Conservation (phyloP, 495 filamentous ascomycete species). For the Daldinia childiae region DNA sequence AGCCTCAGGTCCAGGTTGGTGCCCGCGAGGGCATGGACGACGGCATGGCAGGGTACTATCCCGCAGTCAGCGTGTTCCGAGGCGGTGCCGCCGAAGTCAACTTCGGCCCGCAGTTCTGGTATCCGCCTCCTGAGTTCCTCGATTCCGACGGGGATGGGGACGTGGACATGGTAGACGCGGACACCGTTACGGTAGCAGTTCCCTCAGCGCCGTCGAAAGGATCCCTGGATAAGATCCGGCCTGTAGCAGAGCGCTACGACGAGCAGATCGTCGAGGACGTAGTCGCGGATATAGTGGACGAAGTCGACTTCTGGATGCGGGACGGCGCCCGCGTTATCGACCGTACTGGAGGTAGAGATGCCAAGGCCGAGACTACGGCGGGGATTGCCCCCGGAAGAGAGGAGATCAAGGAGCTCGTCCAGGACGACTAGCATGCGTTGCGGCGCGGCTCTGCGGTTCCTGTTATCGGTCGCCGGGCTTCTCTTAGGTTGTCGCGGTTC, state of each 20-base stretch:
- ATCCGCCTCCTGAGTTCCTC: constrained; percentile 69
- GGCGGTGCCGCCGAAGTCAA: constrained; percentile 92
- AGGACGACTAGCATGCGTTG: constrained; percentile 62
- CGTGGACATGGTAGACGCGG: constrained; percentile 61
- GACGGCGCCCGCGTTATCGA: constrained; percentile 64
- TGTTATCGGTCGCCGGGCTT: not conserved
- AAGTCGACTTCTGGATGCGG: constrained; percentile 81
- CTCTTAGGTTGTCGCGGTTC: not conserved
- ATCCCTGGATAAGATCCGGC: constrained; percentile 51
- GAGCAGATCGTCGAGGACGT: constrained; percentile 97
- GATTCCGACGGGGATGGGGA: constrained; percentile 50
- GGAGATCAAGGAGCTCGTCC: constrained; percentile 71
- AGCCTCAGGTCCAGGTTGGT: constrained; percentile 74
- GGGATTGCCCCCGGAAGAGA: constrained; percentile 54
- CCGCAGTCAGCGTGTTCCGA: constrained; percentile 88
- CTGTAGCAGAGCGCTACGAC: constrained; percentile 82
- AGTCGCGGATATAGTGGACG: constrained; percentile 89
- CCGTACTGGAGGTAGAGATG: constrained; percentile 50
- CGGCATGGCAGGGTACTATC: constrained; percentile 93
- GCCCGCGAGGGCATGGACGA: constrained; percentile 88
- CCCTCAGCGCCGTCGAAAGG: not conserved
- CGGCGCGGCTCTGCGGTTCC: constrained; percentile 1
- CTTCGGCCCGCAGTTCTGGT: constrained; percentile 91
- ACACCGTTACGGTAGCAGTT: constrained; percentile 34
- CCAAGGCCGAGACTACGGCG: constrained; percentile 51